Evolutionary conservation across 495 filamentous ascomycete genomes (phyloP).

Genomic region (Penicillium verhagenii): DNA sequence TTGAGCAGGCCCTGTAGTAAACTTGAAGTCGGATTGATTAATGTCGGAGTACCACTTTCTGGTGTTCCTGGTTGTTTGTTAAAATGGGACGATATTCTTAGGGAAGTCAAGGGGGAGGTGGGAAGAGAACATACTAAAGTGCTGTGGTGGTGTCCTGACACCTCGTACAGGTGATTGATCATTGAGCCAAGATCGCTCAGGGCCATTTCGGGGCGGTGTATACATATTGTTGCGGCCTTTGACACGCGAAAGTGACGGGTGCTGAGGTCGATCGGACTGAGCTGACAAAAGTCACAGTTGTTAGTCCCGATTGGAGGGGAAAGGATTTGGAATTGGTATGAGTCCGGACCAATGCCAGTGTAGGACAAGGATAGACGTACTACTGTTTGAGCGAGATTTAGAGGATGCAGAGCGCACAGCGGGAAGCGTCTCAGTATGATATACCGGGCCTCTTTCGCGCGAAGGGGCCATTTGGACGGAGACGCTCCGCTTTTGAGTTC

Average conservation of each 20-base stretch:
- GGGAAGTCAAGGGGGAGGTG: too few relatives aligned
- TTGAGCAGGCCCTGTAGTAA: constrained; percentile 49
- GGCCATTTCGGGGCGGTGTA: constrained; percentile 29
- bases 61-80: constrained; percentile 23
- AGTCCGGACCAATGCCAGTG: not conserved
- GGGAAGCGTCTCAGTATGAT: constrained; percentile 27
- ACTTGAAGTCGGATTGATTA: constrained; percentile 46
- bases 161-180: constrained; percentile 30
- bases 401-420: constrained; percentile 14
- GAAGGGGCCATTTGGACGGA: constrained; percentile 21
- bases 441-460: constrained; percentile 25
- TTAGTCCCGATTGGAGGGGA: not conserved
- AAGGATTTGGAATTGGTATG: constrained; percentile 9
- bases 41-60: constrained; percentile 26
- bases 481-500: constrained; percentile 28
- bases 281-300: constrained; percentile 11
- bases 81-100: constrained; percentile 8
- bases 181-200: constrained; percentile 37
- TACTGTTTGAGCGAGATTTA: constrained; percentile 25
- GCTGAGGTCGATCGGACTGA: constrained; percentile 29
- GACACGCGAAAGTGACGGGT: constrained; percentile 36
- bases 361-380: constrained; percentile 19
- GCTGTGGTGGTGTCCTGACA: constrained; percentile 23
- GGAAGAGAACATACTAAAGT: constrained; percentile 15
- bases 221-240: constrained; percentile 40